These are phyloP conservation scores for Hypoxylon perforatum DNA, from an alignment of 495 filamentous ascomycete species.

Conservation along the genomic window DNA sequence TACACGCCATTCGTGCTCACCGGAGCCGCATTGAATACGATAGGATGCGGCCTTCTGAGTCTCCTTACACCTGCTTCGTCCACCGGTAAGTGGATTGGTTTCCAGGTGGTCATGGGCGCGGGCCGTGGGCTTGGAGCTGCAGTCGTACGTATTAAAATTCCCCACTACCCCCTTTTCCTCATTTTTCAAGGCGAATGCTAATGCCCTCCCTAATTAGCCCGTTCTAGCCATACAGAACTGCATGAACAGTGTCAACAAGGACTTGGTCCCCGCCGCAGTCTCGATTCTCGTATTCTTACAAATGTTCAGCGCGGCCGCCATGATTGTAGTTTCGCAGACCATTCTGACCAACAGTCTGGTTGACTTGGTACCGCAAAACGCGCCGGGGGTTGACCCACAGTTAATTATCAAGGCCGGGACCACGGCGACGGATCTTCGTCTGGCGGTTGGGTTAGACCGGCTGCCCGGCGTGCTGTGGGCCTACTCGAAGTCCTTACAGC, in stretches of 20 bases:
- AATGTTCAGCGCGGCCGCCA: slow-evolving; percentile 44
- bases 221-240: slow-evolving; percentile 49
- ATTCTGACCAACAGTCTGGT: slow-evolving; percentile 48
- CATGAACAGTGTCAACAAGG: slow-evolving; percentile 2
- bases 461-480: slow-evolving; percentile 50
- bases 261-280: slow-evolving; percentile 43
- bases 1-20: slow-evolving; percentile 58
- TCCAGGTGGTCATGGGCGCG: slow-evolving; percentile 65
- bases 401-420: slow-evolving; percentile 49
- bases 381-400: slow-evolving; percentile 43
- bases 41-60: slow-evolving; percentile 61
- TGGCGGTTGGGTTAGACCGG: slow-evolving; percentile 34
- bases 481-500: slow-evolving; percentile 48
- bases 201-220: not conserved
- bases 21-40: slow-evolving; percentile 66
- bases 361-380: slow-evolving; percentile 29
- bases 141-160: slow-evolving; percentile 22
- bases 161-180: not conserved
- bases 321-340: slow-evolving; percentile 43
- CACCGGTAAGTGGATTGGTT: slow-evolving; percentile 65
- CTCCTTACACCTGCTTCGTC: slow-evolving; percentile 55
- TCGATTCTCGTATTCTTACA: slow-evolving; percentile 49
- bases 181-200: not conserved
- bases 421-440: slow-evolving; percentile 43
- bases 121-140: slow-evolving; percentile 61